Base-by-base conservation (phyloP, 139 green algal species). In the Chlamydomonas eustigma region DNA sequence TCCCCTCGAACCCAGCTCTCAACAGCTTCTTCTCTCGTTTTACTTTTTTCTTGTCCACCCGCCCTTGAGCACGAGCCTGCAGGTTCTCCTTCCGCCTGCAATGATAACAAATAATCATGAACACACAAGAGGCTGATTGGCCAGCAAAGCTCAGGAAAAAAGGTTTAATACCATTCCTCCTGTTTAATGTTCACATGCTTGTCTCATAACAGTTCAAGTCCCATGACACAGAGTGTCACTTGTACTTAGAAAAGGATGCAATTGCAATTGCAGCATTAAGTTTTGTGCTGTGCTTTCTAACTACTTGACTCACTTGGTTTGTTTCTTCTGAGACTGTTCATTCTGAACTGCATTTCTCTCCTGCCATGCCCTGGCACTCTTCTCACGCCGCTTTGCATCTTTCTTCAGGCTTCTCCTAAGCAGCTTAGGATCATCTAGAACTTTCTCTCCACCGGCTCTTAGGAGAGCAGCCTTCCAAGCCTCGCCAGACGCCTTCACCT, bases 351-450 rank as follows among this genome's bases (percentile, higher is more conserved):
- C 64, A 80, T 91, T 83, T 44, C 91, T 81, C 77, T 94, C 90
- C 78, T 87, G 52, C 92, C 92, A 97, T 1, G 39, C 81, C 50
- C 87, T 79, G 3, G 77, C 44, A 52, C 84, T 89, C 84, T 94
- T 93, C 35, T 85, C 79, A 78, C 88, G 88, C 2, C 85, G 70
- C 83, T 95, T 93, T 24, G 37, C 39, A 58, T 94, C 91, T 71
- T 87, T 86, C 72, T 94, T 94, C 2, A 96, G 50, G 74, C 76
- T 87, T 37, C 76, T 82, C 22, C 81, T 82, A 70, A 97, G 86
- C 79, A 94, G 86, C 76, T 92, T 93, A 75, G 93, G 92, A 78
- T 97, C 89, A 72, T 97, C 93, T n/a, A 95, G 81, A 30, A 97
- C 89, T 71, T 91, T 92, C 51, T 96, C 89, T 0, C 91, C 91